phyloP scores from a whole-genome alignment of 2,329 filamentous ascomycete genomes.

The Penicillium griseofulvum region DNA sequence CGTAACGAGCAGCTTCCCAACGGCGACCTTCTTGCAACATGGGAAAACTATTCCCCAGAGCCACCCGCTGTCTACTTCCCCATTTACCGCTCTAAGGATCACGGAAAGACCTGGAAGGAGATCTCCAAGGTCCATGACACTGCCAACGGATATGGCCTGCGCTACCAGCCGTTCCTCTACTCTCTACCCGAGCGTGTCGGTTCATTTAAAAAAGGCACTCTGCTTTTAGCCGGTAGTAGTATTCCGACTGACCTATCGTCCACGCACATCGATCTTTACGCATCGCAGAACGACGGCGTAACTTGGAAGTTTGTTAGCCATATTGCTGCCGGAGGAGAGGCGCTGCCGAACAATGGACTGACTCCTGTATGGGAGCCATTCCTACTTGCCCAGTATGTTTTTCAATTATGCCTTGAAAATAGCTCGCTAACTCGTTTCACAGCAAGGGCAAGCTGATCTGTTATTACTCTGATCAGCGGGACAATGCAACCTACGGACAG shows the following conservation, averaged over 20 bases:
- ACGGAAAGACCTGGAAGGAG: conserved; percentile 61
- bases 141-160: conserved; percentile 62
- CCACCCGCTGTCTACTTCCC: conserved; percentile 56
- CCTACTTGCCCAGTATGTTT: conserved; percentile 51
- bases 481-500: conserved; percentile 61
- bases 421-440: neutral
- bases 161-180: conserved; percentile 69
- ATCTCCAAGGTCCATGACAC: conserved; percentile 63
- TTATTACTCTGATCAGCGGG: conserved; percentile 72
- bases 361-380: conserved; percentile 74
- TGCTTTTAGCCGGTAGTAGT: conserved; percentile 61
- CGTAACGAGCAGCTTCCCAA: conserved; percentile 48
- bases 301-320: conserved; percentile 68
- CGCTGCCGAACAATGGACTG: conserved; percentile 61
- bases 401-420: neutral
- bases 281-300: conserved; percentile 57
- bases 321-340: conserved; percentile 63
- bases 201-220: conserved; percentile 59
- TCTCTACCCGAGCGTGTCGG: conserved; percentile 59
- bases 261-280: conserved; percentile 70
- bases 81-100: conserved; percentile 51
- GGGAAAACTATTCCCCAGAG: conserved; percentile 56
- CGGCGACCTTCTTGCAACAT: conserved; percentile 51
- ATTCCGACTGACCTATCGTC: conserved; percentile 54
- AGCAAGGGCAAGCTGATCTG: conserved; percentile 57